Evolutionary conservation across 805 yeast species (phyloP).

Genomic region (Candida coquimbonensis): DNA sequence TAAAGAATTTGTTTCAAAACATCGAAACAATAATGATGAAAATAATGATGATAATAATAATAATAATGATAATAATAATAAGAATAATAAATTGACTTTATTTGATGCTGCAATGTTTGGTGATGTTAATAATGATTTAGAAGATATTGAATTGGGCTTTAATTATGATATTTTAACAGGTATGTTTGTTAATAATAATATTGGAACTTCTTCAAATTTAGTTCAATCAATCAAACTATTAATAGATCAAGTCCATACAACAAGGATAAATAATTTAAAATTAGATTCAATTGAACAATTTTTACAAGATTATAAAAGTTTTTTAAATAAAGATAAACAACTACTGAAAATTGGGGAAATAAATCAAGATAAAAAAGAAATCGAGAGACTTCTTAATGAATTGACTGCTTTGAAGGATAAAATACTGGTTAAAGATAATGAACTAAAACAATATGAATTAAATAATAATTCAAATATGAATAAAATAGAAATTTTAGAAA

Average conservation of each 20-base stretch:
- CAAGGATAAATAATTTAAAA: conserved; percentile 52
- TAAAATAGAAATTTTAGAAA: not conserved
- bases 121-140: conserved; percentile 41
- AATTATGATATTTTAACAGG: conserved; percentile 45
- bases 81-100: conserved; percentile 24
- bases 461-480: not conserved
- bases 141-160: conserved; percentile 43
- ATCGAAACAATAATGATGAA: no score
- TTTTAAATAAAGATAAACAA: conserved; percentile 6
- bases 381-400: not conserved
- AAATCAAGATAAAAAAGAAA: not conserved
- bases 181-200: conserved; percentile 50
- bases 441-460: not conserved
- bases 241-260: conserved; percentile 47
- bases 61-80: conserved; percentile 9
- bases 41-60: not conserved
- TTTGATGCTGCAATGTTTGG: conserved; percentile 60
- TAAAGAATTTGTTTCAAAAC: conserved; percentile 3
- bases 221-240: conserved; percentile 50
- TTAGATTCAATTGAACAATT: conserved; percentile 49
- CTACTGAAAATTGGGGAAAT: not conserved
- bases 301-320: conserved; percentile 38
- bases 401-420: not conserved
- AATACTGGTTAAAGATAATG: conserved; percentile 1
- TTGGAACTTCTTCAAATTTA: conserved; percentile 48